Conservation (phyloP, 768 basidiomycete genomes). For the Tulasnella sp. region DNA sequence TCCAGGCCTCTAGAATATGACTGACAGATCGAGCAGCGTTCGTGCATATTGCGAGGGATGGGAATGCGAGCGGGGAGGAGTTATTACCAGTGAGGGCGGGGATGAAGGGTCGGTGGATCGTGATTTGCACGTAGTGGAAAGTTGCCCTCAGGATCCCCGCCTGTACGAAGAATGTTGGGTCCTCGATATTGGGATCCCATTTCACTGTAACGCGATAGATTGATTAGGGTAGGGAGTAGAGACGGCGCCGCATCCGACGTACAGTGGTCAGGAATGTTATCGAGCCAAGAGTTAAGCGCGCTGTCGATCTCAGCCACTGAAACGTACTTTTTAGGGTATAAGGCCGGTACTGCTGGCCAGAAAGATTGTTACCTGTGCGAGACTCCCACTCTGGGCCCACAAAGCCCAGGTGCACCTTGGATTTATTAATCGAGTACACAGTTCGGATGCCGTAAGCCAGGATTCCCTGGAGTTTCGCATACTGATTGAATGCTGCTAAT, state of each 20-base stretch:
- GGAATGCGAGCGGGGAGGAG: constrained; percentile 49
- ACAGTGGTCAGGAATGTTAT: constrained; percentile 65
- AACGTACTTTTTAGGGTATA: background rate
- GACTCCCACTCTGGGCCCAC: constrained; percentile 57
- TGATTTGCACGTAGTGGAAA: constrained; percentile 66
- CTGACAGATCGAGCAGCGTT: constrained; percentile 74
- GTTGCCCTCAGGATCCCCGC: constrained; percentile 54
- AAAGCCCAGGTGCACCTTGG: constrained; percentile 50
- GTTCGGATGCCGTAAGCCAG: constrained; percentile 56
- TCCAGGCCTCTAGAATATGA: constrained; percentile 61
- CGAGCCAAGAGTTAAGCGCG: constrained; percentile 68
- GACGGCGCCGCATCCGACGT: constrained; percentile 5
- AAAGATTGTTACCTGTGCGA: constrained; percentile 39
- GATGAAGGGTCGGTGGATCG: constrained; percentile 75
- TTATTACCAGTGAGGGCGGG: constrained; percentile 45
- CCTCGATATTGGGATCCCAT: constrained; percentile 53
- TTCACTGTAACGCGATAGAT: constrained; percentile 41
- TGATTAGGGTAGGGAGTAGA: background rate
- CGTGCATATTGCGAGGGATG: constrained; percentile 72
- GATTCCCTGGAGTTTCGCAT: constrained; percentile 57
- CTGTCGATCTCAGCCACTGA: constrained; percentile 60
- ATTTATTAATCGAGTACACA: constrained; percentile 72
- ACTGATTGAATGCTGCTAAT: constrained; percentile 54
- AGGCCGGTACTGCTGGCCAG: background rate
- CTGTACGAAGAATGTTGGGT: constrained; percentile 52